Conservation (phyloP, 2,329 filamentous ascomycete species). For the Aspergillus amoenus region DNA sequence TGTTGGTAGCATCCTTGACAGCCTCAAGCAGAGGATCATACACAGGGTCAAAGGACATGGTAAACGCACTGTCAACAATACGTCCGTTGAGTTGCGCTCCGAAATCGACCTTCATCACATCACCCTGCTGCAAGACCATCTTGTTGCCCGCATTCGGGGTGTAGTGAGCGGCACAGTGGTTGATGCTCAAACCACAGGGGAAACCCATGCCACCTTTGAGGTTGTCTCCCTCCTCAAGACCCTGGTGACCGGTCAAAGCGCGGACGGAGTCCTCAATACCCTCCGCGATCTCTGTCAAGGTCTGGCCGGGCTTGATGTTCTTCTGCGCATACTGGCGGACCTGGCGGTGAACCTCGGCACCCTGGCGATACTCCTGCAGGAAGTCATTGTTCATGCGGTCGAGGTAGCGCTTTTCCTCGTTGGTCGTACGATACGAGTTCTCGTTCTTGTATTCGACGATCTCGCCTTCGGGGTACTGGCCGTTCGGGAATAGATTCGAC, state of each 20-base stretch:
- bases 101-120: constrained; percentile 74
- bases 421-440: constrained; percentile 75
- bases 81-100: constrained; percentile 69
- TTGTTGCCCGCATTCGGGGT: constrained; percentile 88
- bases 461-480: constrained; percentile 73
- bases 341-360: constrained; percentile 85
- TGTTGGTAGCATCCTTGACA: constrained; percentile 68
- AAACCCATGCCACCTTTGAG: constrained; percentile 82
- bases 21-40: constrained; percentile 68
- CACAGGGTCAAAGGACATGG: constrained; percentile 65
- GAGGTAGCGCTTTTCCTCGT: constrained; percentile 79
- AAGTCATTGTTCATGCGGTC: constrained; percentile 80
- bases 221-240: constrained; percentile 74
- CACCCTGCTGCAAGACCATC: constrained; percentile 61
- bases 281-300: constrained; percentile 77
- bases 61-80: constrained; percentile 72
- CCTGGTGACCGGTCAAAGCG: constrained; percentile 72
- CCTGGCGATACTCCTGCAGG: constrained; percentile 76
- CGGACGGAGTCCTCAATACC: constrained; percentile 84
- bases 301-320: constrained; percentile 77
- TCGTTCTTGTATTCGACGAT: constrained; percentile 76
- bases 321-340: constrained; percentile 81
- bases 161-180: constrained; percentile 84
- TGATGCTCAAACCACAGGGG: constrained; percentile 78
- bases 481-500: constrained; percentile 70